Percentiles rank a stretch among this genome's conserved stretches.
phyloP scores from a whole-genome alignment of 768 basidiomycete genomes.

The Porphyrellus cyaneotinctus region DNA sequence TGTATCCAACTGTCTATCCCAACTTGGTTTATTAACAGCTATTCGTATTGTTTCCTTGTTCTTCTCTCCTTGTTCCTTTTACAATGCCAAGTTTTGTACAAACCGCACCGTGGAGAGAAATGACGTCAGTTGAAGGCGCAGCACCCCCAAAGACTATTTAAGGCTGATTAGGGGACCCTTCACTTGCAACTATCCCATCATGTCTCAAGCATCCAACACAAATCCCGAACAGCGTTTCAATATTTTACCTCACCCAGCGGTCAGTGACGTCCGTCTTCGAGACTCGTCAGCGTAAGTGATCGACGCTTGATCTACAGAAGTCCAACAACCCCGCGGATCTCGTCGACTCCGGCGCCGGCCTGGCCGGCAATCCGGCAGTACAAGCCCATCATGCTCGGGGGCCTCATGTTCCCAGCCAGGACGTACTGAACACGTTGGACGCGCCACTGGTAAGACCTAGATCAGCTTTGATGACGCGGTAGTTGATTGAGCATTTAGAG shows the following conservation, averaged over 20 bases:
- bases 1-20: slow-evolving; percentile 1
- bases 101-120: background rate
- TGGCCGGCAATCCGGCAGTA: slow-evolving; percentile 38
- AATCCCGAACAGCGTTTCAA: slow-evolving; percentile 40
- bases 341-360: slow-evolving; percentile 32
- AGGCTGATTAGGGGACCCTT: slow-evolving; percentile 4
- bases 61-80: slow-evolving; percentile 5
- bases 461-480: background rate
- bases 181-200: background rate
- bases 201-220: slow-evolving; percentile 8
- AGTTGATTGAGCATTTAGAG: slow-evolving; percentile 32
- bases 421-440: slow-evolving; percentile 43
- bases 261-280: slow-evolving; percentile 24
- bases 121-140: slow-evolving; percentile 19
- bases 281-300: background rate
- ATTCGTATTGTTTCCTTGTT: slow-evolving; percentile 4
- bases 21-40: background rate
- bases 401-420: slow-evolving; percentile 46
- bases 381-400: slow-evolving; percentile 48
- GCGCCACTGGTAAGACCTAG: slow-evolving; percentile 41
- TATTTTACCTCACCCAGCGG: slow-evolving; percentile 63
- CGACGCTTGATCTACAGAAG: slow-evolving; percentile 36
- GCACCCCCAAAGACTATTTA: background rate
- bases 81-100: background rate
- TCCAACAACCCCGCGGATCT: slow-evolving; percentile 58